Evolutionary conservation across 305 asterid species (phyloP), one percentile per base, ranked within the genome.

Genomic region (Lippia alba): DNA sequence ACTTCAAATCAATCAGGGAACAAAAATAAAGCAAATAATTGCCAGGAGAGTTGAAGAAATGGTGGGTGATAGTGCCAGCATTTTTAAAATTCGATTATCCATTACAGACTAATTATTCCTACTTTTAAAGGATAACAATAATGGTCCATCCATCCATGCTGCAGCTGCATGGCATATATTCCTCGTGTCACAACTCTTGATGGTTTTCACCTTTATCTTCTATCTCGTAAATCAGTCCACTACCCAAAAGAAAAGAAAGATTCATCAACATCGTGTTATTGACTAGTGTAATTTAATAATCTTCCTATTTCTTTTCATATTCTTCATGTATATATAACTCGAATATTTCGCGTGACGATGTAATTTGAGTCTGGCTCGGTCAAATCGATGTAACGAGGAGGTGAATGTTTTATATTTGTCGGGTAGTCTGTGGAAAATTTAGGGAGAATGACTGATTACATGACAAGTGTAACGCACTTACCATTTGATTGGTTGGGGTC

Each of bases 151-250:
- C n/a, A n/a, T n/a, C 45, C 79, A 15, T 59, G 33, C n/a, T n/a
- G n/a, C n/a, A n/a, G n/a, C 49, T 44, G 14, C 49, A 16, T 16
- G 56, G 75, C 34, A 70, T 79, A 49, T 67, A 66, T 78, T 66
- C 76, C 16, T 32, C 36, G 41, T 44, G 39, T 57, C 63, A 4
- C 17, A 32, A 33, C 16, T 9, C 57, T 5, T 71, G 11, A 6
- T 71, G 12, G 9, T 19, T 49, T 57, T 34, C 49, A 16, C 18
- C 49, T 61, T 69, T 63, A 48, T 69, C 70, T 12, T 45, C n/a
- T 6, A 60, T 4, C 20, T 48, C 50, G 57, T 24, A 5, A 12
- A 40, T 18, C n/a, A 61, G n/a, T 18, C 61, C 12, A 24, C 8
- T 16, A 17, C 33, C n/a, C 34, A 32, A 56, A 53, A 30, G 44